Base-by-base conservation (phyloP, 75 land plant genomes). In the Selaginella tamariscina region DNA sequence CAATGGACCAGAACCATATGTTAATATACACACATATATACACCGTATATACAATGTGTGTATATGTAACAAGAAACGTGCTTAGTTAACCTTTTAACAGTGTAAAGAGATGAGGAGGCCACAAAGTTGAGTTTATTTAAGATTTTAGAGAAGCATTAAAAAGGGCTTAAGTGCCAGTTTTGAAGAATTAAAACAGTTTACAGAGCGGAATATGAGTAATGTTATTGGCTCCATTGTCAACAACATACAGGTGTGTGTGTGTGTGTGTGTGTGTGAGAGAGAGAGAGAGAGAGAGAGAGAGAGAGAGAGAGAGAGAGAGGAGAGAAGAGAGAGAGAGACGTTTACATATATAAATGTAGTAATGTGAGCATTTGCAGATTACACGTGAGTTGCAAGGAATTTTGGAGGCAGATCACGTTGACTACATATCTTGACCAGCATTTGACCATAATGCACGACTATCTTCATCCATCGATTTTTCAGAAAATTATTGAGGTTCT, bases 161-260 rank as follows among this genome's bases (percentile, higher is more conserved):
- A 15, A 39, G 5, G 49, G 49, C 15, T 15, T 39, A 5, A 39
- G 15, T 39, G 11, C 49, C 49, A 39, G 15, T 5, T 59, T 59
- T 26, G 26, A 59, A n/a, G 62, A 59, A 59, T 9, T 59, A 23
- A 8, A 59, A 23, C 62, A n/a, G 26, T 59, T 59, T n/a, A 59
- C 62, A 2, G 26, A 59, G 62, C 62, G 23, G 21, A 59, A 8
- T 9, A 59, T 59, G 8, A 5, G 8, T n/a, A 59, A 59, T n/a
- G 62, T 59, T 8, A n/a, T 59, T n/a, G 62, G 26, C 26, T 59
- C 62, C 23, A n/a, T 59, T 59, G 62, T 59, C 24, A 23, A 59
- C 5, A 5, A 9, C 23, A 2, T 59, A 59, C 23, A 59, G 62
- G 62, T 59, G 2, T 23, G 5, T 59, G 8, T 59, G 8, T 59